Percentiles rank a stretch among this genome's conserved stretches.
Conservation (phyloP, 2,329 filamentous ascomycete species). For the Parastagonospora nodorum region DNA sequence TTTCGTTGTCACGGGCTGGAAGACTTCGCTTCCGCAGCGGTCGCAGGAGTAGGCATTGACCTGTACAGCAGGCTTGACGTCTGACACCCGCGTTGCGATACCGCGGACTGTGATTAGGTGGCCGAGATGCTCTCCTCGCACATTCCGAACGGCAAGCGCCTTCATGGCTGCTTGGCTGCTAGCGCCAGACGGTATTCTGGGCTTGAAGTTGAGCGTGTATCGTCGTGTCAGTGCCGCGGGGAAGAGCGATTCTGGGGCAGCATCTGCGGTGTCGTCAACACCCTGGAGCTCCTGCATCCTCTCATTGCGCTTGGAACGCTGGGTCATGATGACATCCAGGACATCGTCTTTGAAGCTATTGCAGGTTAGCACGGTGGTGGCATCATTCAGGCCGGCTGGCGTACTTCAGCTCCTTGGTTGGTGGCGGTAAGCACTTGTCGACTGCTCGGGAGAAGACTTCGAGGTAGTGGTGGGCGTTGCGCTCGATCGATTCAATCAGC, state of each 20-base stretch:
- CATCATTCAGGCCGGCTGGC: conserved; percentile 28
- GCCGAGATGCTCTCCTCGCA: conserved; percentile 90
- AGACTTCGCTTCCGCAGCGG: conserved; percentile 94
- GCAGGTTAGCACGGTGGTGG: conserved; percentile 25
- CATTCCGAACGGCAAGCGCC: conserved; percentile 86
- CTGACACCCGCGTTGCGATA: conserved; percentile 92
- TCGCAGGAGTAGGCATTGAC: conserved; percentile 99
- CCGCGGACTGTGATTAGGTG: conserved; percentile 92
- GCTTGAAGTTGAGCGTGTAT: conserved; percentile 97
- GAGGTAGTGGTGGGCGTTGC: conserved; percentile 93
- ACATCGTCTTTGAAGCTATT: conserved; percentile 93
- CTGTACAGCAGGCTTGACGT: conserved; percentile 96
- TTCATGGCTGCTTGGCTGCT: conserved; percentile 64
- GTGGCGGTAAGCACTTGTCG: conserved; percentile 81
- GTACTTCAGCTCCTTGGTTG: conserved; percentile 77
- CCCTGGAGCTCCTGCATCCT: conserved; percentile 60
- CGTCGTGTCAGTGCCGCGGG: conserved; percentile 89
- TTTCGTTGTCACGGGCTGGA: conserved; percentile 91
- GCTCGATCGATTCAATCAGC: conserved; percentile 82
- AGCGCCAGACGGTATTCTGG: conserved; percentile 73
- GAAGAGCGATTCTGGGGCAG: conserved; percentile 75
- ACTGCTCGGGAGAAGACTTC: conserved; percentile 88
- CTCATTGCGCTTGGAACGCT: conserved; percentile 84
- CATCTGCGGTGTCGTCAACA: conserved; percentile 60
- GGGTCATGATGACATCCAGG: conserved; percentile 93